Conservation (phyloP, 2,329 filamentous ascomycete species). For the Drechslerella dactyloides region DNA sequence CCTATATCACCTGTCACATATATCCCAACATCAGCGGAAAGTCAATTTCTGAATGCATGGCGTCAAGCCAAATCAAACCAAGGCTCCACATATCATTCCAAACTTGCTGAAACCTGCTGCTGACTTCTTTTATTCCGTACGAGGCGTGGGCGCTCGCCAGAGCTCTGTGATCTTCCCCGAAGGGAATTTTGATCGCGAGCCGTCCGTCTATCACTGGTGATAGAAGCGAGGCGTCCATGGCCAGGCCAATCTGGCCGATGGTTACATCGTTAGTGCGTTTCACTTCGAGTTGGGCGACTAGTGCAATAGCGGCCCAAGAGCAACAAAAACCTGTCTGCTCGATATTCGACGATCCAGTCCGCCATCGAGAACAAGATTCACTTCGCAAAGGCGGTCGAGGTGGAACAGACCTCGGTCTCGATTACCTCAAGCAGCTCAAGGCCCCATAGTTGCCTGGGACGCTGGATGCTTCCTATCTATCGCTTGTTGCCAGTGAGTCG, state of each 20-base stretch:
- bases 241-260: slow-evolving; percentile 31
- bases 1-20: slow-evolving; percentile 40
- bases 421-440: too few relatives aligned
- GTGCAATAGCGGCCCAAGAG: slow-evolving; percentile 40
- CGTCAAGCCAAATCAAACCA: slow-evolving; percentile 45
- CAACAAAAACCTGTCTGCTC: slow-evolving; percentile 18
- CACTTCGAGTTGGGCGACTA: slow-evolving; percentile 38
- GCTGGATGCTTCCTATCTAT: too few relatives aligned
- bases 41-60: slow-evolving; percentile 49
- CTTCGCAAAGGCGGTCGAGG: too few relatives aligned
- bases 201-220: slow-evolving; percentile 40
- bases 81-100: slow-evolving; percentile 34
- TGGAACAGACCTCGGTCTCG: slow-evolving; percentile 1
- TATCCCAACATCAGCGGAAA: slow-evolving; percentile 43
- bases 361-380: background rate
- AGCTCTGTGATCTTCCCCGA: slow-evolving; percentile 30
- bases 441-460: too few relatives aligned
- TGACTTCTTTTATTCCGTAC: slow-evolving; percentile 18
- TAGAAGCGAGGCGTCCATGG: slow-evolving; percentile 17
- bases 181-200: slow-evolving; percentile 34
- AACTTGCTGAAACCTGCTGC: slow-evolving; percentile 43
- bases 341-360: too few relatives aligned
- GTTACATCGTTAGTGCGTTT: slow-evolving; percentile 51
- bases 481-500: too few relatives aligned
- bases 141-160: slow-evolving; percentile 11